Conservation (phyloP, 768 basidiomycete genomes). For the Auricularia heimuer region DNA sequence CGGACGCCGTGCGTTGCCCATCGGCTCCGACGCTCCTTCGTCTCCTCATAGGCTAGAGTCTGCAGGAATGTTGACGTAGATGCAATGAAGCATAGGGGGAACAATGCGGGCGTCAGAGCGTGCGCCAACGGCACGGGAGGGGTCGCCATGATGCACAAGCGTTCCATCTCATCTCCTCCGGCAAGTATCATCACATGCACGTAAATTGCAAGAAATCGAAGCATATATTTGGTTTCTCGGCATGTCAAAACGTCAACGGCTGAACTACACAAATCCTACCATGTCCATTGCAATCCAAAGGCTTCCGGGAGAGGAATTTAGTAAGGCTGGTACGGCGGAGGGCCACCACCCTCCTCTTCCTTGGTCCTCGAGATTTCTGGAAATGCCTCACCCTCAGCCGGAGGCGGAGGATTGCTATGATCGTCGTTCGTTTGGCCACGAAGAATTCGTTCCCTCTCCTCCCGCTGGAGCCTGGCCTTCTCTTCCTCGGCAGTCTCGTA, state of each 20-base stretch:
- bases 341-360: neutral
- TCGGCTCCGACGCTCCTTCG: no score
- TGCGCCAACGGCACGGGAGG: no score
- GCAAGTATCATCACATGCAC: no score
- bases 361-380: neutral
- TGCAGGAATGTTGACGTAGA: no score
- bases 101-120: no score
- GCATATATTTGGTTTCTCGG: neutral
- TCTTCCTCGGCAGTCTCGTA: conserved; percentile 54
- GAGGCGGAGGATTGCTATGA: neutral
- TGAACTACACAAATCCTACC: neutral
- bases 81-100: no score
- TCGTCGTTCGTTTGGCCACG: conserved; percentile 6
- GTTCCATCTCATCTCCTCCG: no score
- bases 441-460: conserved; percentile 47
- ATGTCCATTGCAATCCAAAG: neutral
- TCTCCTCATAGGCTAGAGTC: no score
- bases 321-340: conserved; percentile 1
- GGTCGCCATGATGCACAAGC: no score
- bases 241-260: neutral
- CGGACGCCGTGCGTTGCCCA: no score
- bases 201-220: no score
- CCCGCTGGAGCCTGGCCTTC: conserved; percentile 58
- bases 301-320: neutral
- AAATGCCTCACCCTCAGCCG: neutral